Percentiles rank a stretch among this genome's conserved stretches.
Evolutionary conservation across 2,329 filamentous ascomycete species (phyloP).

Genomic region (Monilinia polystroma): DNA sequence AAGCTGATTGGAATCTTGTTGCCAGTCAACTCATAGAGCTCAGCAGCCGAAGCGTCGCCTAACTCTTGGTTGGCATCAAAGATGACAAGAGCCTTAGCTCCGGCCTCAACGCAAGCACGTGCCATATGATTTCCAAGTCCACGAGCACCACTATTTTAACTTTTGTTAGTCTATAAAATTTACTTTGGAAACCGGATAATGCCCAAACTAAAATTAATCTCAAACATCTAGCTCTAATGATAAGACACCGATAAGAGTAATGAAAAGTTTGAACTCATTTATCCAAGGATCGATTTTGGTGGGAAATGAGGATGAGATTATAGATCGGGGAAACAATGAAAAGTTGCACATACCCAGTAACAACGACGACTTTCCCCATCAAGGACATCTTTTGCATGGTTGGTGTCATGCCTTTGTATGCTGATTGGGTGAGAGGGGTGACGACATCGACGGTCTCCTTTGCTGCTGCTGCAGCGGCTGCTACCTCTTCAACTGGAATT

Average conservation of each 20-base stretch:
- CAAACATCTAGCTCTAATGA: neutral
- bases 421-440: conserved; percentile 51
- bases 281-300: neutral
- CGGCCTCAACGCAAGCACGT: conserved; percentile 72
- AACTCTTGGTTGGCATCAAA: conserved; percentile 76
- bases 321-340: conserved; percentile 6
- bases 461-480: conserved; percentile 13
- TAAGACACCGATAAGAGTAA: conserved; percentile 3
- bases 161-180: neutral
- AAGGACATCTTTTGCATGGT: conserved; percentile 70
- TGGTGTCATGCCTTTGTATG: conserved; percentile 57
- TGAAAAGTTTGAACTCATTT: neutral
- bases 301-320: neutral
- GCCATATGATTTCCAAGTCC: conserved; percentile 80
- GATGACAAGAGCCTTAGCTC: conserved; percentile 70
- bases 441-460: conserved; percentile 29
- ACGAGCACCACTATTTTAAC: conserved; percentile 60
- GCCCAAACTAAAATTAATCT: neutral
- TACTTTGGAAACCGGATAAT: neutral
- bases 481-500: conserved; percentile 33
- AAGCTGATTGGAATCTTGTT: conserved; percentile 64
- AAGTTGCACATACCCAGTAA: conserved; percentile 60
- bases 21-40: conserved; percentile 70
- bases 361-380: conserved; percentile 67
- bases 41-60: conserved; percentile 66